Evolutionary conservation across 1,139 yeast species (phyloP).

Genomic region (Saccharomyces hybrid): DNA sequence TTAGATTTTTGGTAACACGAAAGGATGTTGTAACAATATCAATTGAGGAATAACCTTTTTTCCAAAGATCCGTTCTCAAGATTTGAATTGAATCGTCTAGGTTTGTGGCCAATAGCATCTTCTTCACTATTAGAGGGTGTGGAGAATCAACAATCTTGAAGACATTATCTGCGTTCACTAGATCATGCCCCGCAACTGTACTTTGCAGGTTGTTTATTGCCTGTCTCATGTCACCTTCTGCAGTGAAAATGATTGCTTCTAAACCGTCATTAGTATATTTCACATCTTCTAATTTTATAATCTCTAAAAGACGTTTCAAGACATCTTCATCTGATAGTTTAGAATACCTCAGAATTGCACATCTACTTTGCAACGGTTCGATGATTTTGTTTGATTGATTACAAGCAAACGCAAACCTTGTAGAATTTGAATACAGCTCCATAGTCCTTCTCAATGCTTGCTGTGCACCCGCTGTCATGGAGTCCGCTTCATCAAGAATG

Average conservation of each 20-base stretch:
- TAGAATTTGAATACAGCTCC: conserved; percentile 91
- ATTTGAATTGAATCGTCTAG: conserved; percentile 65
- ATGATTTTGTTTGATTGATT: conserved; percentile 90
- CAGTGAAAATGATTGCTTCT: conserved; percentile 89
- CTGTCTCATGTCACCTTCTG: conserved; percentile 99
- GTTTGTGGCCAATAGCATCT: conserved; percentile 56
- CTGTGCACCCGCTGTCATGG: conserved; percentile 90
- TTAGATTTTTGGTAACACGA: conserved; percentile 73
- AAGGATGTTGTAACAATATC: conserved; percentile 90
- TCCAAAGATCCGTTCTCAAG: conserved; percentile 63
- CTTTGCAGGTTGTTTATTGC: conserved; percentile 91
- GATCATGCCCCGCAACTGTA: conserved; percentile 88
- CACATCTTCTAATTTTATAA: conserved; percentile 63
- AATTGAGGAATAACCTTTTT: conserved; percentile 85
- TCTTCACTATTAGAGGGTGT: conserved; percentile 79
- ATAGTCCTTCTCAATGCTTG: conserved; percentile 95
- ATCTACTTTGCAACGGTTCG: conserved; percentile 93
- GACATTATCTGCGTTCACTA: conserved; percentile 84
- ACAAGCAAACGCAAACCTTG: conserved; percentile 97
- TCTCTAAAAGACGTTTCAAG: conserved; percentile 63
- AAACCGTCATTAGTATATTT: conserved; percentile 84
- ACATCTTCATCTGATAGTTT: conserved; percentile 82
- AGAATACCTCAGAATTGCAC: conserved; percentile 85
- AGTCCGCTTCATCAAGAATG: conserved; percentile 90
- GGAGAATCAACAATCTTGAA: conserved; percentile 96